Percentiles rank a stretch among this genome's conserved stretches.
Evolutionary conservation across 2,329 filamentous ascomycete species (phyloP).

Genomic region (Boeremia lycopersici): DNA sequence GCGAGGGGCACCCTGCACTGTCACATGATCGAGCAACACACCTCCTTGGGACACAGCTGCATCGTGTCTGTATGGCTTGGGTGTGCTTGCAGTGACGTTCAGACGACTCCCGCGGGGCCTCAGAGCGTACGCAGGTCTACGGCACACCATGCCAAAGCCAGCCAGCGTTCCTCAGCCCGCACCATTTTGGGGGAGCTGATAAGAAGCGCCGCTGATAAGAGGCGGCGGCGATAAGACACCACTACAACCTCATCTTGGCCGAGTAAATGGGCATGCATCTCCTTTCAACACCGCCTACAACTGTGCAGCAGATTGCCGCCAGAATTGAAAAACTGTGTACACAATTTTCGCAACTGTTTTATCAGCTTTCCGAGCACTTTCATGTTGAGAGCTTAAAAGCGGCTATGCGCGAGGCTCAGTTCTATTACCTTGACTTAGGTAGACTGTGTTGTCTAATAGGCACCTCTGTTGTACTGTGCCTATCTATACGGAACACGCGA

Average conservation of each 20-base stretch:
- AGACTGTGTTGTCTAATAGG: too few species aligned
- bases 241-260: constrained; percentile 3
- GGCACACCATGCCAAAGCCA: constrained; percentile 6
- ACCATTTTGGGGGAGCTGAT: not conserved
- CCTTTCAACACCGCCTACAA: not conserved
- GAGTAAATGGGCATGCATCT: not conserved
- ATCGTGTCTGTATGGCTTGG: constrained; percentile 25
- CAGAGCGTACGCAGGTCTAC: not conserved
- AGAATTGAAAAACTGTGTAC: too few species aligned
- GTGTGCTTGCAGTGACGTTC: not conserved
- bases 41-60: constrained; percentile 49
- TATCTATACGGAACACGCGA: too few species aligned
- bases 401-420: too few species aligned
- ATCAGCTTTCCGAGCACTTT: too few species aligned
- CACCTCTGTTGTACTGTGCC: too few species aligned
- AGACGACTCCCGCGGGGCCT: not conserved
- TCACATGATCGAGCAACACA: constrained; percentile 12
- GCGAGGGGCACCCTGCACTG: constrained; percentile 18
- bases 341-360: too few species aligned
- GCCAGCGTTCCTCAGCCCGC: constrained; percentile 4
- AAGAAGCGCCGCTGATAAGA: constrained; percentile 5
- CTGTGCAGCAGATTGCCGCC: too few species aligned
- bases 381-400: too few species aligned
- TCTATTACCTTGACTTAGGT: too few species aligned
- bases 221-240: not conserved